Base-by-base conservation (phyloP, 805 yeast species). In the Tetrapisispora iriomotensis region DNA sequence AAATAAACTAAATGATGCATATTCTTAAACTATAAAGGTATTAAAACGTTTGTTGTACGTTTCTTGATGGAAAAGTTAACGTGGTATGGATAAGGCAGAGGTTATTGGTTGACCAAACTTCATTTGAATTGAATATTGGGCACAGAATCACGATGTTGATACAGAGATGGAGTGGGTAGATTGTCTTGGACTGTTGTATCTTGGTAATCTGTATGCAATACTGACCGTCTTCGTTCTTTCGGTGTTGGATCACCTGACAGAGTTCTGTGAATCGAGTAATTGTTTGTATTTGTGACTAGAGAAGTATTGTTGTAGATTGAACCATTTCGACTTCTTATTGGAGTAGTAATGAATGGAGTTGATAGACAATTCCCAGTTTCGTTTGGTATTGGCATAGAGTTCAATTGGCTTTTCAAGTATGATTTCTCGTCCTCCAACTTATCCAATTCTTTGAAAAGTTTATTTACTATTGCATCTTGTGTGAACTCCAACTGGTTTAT, bases 401-500 rank as follows among this genome's bases (percentile, higher is more conserved):
- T 24, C 29, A 60, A 29, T 29, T 56, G 50, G 28, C 45, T 43
- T 31, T 53, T 56, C 44, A 74, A 54, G 20, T 50, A 47, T 29
- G 56, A 61, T 47, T 72, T 74, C 45, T 75, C 79, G 14, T 65
- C 69, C 46, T 68, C 70, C 33, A 75, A 56, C 6, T 40, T 29
- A 26, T 68, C 67, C 15, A 76, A 71, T 46, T 76, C 79, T 45
- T 67, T 68, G 69, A 75, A 66, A 33, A 75, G 54, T 49, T 66
- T 68, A 40, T 76, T 56, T 18, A 76, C 82, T 14, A 75, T 70
- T 2, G 77, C 78, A 46, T 77, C 82, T 53, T 77, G 83, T 50
- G 77, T 81, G 41, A 72, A 67, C 46, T 77, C 83, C 78, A 77
- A 72, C 27, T 68, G 61, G 55, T 76, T 77, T 24, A 77, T 70